Base-by-base conservation (phyloP, 345 rosid genomes). In the Geranium rotundifolium region DNA sequence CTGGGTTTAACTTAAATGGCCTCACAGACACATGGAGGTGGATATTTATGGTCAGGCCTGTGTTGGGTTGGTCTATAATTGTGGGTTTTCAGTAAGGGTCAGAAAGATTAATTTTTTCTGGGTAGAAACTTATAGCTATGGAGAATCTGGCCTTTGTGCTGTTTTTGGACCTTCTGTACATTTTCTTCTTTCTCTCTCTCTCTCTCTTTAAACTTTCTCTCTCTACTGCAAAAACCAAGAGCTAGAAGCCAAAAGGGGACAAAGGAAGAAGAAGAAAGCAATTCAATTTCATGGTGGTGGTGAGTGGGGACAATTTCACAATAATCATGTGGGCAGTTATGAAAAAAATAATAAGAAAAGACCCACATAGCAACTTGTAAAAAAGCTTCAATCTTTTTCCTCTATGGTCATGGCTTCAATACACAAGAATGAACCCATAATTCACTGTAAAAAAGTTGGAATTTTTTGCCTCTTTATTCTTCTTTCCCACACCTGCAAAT, bases 251-350 rank as follows among this genome's bases (percentile, higher is more conserved):
- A 29, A 46, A 14, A 4, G 31, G 4, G 27, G 17, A 34, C 0
- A 15, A 4, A 20, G 1, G 10, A 46, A 5, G 52, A 61, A 63
- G 59, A 56, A 58, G 67, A 55, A 56, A 58, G 67, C 65, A 69
- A 62, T 62, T 62, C 14, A 46, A 23, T 23, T 23, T 23, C 27
- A 23, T 23, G 27, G 27, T 23, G 5, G 64, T 17, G 14, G 57
- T 16, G 37, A 55, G 59, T 19, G 23, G 58, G 49, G 59, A 54
- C 66, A 29, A 56, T 9, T 0, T 4, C 66, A 2, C 52, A 63
- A 34, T n/a, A 55, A 63, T 63, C 66, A 54, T 63, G 66, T 54
- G 66, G 66, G 59, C 56, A 54, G 56, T 29, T 20, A 57, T 19
- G 15, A 46, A 46, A 2, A 2, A 37, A 46, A 7, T 46, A 14